Evolutionary conservation across 768 basidiomycete genomes (phyloP).

Genomic region (Lactifluus volemus): DNA sequence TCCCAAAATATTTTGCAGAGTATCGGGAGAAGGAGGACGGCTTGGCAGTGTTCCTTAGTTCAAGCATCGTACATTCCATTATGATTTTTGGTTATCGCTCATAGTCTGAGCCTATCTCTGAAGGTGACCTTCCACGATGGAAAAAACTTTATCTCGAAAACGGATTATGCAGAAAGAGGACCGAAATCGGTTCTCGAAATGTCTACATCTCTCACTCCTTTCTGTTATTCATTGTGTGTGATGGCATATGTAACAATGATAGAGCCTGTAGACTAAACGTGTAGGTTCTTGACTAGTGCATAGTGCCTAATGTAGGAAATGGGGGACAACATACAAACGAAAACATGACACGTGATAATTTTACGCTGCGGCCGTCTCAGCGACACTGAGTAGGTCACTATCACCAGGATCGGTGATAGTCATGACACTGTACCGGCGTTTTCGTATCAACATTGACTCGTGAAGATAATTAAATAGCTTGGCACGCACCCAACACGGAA

Average conservation of each 20-base stretch:
- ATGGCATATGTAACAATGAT: neutral
- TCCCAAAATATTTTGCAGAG: constrained; percentile 89
- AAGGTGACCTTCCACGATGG: constrained; percentile 74
- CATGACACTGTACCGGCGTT: constrained; percentile 65
- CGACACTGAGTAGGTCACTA: constrained; percentile 86
- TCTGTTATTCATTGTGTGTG: neutral
- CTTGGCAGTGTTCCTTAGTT: constrained; percentile 70
- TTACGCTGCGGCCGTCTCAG: constrained; percentile 64
- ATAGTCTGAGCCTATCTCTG: neutral
- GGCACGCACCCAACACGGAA: constrained; percentile 87
- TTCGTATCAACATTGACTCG: neutral
- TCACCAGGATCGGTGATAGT: constrained; percentile 94
- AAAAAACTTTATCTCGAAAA: constrained; percentile 70
- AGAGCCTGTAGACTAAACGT: neutral
- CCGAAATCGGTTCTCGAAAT: constrained; percentile 71
- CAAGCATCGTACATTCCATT: constrained; percentile 50
- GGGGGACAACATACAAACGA: constrained; percentile 16
- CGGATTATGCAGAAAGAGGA: constrained; percentile 64
- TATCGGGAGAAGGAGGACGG: constrained; percentile 82
- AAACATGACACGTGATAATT: constrained; percentile 13
- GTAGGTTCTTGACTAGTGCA: neutral
- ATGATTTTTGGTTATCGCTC: neutral
- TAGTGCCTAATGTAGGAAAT: constrained; percentile 18
- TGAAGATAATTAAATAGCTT: neutral
- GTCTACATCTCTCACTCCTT: constrained; percentile 46